phyloP scores from a whole-genome alignment of 768 basidiomycete species.

The Suillus variegatus region DNA sequence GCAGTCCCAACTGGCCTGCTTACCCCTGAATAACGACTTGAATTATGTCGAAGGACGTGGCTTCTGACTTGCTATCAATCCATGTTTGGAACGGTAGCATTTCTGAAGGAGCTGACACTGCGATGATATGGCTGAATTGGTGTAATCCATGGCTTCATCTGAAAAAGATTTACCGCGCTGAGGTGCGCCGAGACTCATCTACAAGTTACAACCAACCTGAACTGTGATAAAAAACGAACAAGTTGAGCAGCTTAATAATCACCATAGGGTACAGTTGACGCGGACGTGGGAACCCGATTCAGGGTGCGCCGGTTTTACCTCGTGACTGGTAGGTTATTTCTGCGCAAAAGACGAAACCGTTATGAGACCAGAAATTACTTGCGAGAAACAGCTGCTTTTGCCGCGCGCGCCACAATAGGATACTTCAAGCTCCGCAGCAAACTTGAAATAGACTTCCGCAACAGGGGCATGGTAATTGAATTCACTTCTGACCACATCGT shows the following conservation, averaged over 20 bases:
- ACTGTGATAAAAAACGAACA: neutral
- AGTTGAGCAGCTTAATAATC: neutral
- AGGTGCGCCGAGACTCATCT: neutral
- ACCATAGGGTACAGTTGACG: neutral
- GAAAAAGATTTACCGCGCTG: slow-evolving; percentile 2
- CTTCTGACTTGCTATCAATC: neutral
- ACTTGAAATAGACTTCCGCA: slow-evolving; percentile 4
- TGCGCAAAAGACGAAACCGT: neutral
- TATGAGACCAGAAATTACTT: neutral
- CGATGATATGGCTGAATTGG: neutral
- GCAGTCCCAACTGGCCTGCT: neutral
- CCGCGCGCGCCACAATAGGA: neutral
- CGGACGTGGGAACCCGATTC: neutral
- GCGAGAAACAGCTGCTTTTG: neutral
- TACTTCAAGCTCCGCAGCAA: neutral
- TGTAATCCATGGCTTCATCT: neutral
- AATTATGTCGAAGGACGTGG: neutral
- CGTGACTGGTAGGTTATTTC: neutral
- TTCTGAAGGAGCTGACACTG: neutral
- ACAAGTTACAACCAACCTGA: neutral
- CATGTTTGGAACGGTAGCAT: neutral
- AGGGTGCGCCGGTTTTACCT: neutral
- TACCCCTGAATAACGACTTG: neutral
- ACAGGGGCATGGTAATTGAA: neutral
- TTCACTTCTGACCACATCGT: neutral